Percentiles rank a stretch among this genome's conserved stretches.
Conservation (phyloP, 75 land plant genomes). For the Cupressus sempervirens region DNA sequence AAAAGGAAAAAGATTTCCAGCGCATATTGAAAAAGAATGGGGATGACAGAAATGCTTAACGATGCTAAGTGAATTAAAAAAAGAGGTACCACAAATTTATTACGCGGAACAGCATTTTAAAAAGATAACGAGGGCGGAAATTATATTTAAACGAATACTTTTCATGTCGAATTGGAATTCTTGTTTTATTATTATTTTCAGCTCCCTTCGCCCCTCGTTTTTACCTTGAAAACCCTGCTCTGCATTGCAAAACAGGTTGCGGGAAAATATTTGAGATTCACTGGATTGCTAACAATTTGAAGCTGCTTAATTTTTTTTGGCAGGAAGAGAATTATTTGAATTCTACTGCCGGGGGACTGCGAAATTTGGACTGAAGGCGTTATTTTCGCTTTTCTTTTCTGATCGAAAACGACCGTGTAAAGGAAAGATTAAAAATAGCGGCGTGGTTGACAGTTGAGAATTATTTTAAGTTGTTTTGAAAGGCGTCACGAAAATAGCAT, state of each 20-base stretch:
- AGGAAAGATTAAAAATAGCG: not conserved
- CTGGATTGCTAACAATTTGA: not conserved
- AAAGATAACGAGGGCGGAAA: too few species aligned
- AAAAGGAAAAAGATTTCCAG: too few species aligned
- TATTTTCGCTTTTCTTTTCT: not conserved
- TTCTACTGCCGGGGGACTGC: not conserved
- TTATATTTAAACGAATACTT: too few species aligned
- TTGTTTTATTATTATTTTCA: not conserved
- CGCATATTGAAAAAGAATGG: too few species aligned
- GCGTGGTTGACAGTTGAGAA: not conserved
- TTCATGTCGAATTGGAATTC: not conserved
- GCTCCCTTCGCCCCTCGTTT: not conserved
- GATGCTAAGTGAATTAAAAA: too few species aligned
- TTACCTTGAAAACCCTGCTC: not conserved
- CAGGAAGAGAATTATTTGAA: not conserved
- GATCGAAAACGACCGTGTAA: not conserved
- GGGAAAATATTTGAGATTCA: not conserved
- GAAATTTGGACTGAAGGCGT: not conserved
- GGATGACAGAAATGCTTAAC: too few species aligned
- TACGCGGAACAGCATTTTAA: too few species aligned
- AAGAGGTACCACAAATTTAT: too few species aligned
- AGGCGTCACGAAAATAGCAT: not conserved
- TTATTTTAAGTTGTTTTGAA: not conserved
- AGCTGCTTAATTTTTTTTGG: not conserved
- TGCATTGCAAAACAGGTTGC: not conserved